Evolutionary conservation across 108 stramenopile species (phyloP), one percentile per base, ranked within the genome.

Genomic region (Stephanodiscus triporus): DNA sequence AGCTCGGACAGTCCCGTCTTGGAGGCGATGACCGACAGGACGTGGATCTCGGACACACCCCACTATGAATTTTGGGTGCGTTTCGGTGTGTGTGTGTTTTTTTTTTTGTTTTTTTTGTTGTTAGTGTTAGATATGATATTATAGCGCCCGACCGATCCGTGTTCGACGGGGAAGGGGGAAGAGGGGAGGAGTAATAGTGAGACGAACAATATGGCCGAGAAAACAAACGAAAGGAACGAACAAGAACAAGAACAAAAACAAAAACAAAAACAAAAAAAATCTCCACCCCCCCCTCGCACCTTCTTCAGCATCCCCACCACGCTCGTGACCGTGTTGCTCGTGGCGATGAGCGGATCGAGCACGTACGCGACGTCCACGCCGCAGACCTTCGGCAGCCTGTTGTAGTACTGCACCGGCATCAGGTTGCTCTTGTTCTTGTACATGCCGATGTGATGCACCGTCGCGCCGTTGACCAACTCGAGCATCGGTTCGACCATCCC

Each of bases 401-500:
- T 98, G 83, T 97, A 99, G 69, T 99, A 99, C 75, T 97, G 95
- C 22, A 98, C 93, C 0, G 99, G 97, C 57, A 91, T 72, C 23
- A 85, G 42, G 5, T 68, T 69, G 30, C 88, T 85, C 11, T 84
- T 81, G 32, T 81, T 76, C 9, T 88, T 78, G 87, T 97, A 99
- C 97, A 99, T 99, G 10, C 98, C 98, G 82, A 99, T 97, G 63
- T 99, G 99, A 80, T 98, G 91, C 5, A 99, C 96, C 0, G 88
- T 81, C 4, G 97, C 96, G 66, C 86, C 92, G 32, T 95, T 95
- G 24, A 99, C 66, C 13, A 99, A 67, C 63, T 98, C 97, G 50
- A 96, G 84, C 97, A 99, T 97, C 16, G 93, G 72, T 43, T 98
- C 98, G 0, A 91, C 87, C 99, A 99, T 98, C 5, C 97, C 97